These are phyloP conservation scores for Brassica incana DNA, from an alignment of 345 rosid genomes.

Conservation along the genomic window DNA sequence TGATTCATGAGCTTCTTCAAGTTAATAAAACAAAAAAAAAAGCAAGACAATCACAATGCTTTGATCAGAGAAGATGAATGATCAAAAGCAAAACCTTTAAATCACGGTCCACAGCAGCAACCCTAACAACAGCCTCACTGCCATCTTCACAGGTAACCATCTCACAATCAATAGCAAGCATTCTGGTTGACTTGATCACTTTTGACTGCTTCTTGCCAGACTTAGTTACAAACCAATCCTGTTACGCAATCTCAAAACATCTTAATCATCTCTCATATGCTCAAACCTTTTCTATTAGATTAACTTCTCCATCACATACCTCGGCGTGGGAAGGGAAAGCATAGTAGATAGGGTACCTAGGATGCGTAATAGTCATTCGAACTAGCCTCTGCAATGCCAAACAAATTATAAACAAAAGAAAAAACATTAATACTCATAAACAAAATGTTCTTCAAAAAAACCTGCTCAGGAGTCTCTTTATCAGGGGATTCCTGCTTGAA, in stretches of 20 bases:
- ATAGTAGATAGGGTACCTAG: conserved; percentile 46
- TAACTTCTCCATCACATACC: conserved; percentile 41
- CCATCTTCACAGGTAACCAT: conserved; percentile 98
- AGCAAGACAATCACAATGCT: neutral
- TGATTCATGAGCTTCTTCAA: conserved; percentile 35
- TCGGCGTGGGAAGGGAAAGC: conserved; percentile 60
- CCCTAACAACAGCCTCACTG: conserved; percentile 79
- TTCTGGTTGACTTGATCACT: conserved; percentile 44
- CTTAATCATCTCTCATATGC: neutral
- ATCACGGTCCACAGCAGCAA: conserved; percentile 70
- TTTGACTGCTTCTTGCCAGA: conserved; percentile 47
- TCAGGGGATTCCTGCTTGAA: conserved; percentile 42
- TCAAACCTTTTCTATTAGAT: neutral
- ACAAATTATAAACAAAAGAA: conserved; percentile 23
- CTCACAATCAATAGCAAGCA: conserved; percentile 96
- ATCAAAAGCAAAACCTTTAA: conserved; percentile 44
- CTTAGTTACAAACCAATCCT: conserved; percentile 76
- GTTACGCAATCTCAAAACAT: conserved; percentile 5
- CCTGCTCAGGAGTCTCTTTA: conserved; percentile 69
- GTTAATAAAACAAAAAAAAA: neutral
- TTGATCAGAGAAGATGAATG: neutral
- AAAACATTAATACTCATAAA: neutral
- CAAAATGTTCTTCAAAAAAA: conserved; percentile 37
- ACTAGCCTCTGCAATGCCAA: conserved; percentile 79
- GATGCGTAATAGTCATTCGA: conserved; percentile 65